Conservation (phyloP, 2,329 filamentous ascomycete genomes). For the Zopfia rhizophila region DNA sequence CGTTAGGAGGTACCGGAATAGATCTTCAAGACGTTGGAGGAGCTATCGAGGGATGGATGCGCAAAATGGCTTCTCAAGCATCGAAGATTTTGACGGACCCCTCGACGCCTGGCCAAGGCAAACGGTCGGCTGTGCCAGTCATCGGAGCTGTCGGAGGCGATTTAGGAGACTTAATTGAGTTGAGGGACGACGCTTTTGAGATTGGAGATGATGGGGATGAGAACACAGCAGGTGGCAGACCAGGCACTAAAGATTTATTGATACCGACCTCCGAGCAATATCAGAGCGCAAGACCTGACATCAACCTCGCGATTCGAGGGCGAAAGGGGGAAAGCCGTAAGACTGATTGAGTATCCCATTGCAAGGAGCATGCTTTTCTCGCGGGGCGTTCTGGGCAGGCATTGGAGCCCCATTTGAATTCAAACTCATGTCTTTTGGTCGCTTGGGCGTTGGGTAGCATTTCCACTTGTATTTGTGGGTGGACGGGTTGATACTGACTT, state of each 20-base stretch:
- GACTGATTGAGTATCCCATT: conserved; percentile 33
- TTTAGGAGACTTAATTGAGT: conserved; percentile 75
- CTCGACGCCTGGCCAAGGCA: conserved; percentile 41
- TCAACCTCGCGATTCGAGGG: conserved; percentile 41
- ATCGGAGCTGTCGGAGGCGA: conserved; percentile 57
- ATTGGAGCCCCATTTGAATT: conserved; percentile 3
- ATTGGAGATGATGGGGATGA: conserved; percentile 45
- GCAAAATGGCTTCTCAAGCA: conserved; percentile 78
- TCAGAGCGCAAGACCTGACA: conserved; percentile 42
- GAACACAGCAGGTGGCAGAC: conserved; percentile 40
- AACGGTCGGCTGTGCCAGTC: conserved; percentile 44
- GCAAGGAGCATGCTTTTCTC: conserved; percentile 1
- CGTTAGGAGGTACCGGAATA: conserved; percentile 45
- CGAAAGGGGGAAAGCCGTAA: conserved; percentile 36
- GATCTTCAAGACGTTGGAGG: conserved; percentile 84
- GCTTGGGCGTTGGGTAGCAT: no score
- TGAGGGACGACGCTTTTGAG: conserved; percentile 68
- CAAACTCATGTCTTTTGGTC: no score
- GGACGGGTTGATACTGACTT: not conserved
- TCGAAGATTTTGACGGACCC: conserved; percentile 48
- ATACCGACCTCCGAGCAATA: conserved; percentile 38
- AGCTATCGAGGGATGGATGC: conserved; percentile 88
- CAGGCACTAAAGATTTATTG: conserved; percentile 24
- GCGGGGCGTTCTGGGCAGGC: not conserved
- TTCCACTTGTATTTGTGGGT: not conserved